These are phyloP conservation scores for Drosera capensis DNA, from an alignment of 148 eudicot genomes.

Conservation along the genomic window DNA sequence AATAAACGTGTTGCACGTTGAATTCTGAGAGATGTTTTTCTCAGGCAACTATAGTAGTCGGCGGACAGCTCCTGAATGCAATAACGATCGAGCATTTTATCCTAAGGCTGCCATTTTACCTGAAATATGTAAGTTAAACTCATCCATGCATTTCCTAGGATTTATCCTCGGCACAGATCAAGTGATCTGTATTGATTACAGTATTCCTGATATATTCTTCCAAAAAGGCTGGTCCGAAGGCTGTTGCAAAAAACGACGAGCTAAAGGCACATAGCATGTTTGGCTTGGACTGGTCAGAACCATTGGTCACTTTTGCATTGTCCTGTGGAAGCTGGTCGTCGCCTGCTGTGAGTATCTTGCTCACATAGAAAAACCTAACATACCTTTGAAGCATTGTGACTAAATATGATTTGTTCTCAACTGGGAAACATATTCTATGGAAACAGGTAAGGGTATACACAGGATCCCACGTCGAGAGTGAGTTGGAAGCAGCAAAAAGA, in stretches of 20 bases:
- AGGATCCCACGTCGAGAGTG: slow-evolving; percentile 62
- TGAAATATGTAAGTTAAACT: slow-evolving; percentile 33
- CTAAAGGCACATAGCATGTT: slow-evolving; percentile 26
- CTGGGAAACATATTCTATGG: not conserved
- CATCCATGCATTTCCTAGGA: not conserved
- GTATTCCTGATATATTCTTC: not conserved
- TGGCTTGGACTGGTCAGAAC: slow-evolving; percentile 72
- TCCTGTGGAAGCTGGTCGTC: slow-evolving; percentile 88
- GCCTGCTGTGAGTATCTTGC: slow-evolving; percentile 61
- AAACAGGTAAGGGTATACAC: slow-evolving; percentile 67
- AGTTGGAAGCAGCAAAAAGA: slow-evolving; percentile 60
- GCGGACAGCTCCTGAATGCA: slow-evolving; percentile 50
- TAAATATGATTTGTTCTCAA: not conserved
- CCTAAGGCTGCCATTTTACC: slow-evolving; percentile 47
- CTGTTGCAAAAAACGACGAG: slow-evolving; percentile 27
- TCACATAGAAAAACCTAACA: no score
- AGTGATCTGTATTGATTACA: not conserved
- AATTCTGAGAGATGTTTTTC: slow-evolving; percentile 1
- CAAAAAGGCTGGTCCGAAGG: slow-evolving; percentile 31
- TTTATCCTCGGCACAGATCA: not conserved
- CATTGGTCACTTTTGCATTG: slow-evolving; percentile 74
- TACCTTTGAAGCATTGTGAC: no score
- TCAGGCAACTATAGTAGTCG: slow-evolving; percentile 35
- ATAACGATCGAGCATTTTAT: slow-evolving; percentile 67
- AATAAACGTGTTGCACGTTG: no score